Percentiles rank a stretch among this genome's conserved stretches.
Evolutionary conservation across 2,329 filamentous ascomycete species (phyloP).

Genomic region (Epichloe glyceriae): DNA sequence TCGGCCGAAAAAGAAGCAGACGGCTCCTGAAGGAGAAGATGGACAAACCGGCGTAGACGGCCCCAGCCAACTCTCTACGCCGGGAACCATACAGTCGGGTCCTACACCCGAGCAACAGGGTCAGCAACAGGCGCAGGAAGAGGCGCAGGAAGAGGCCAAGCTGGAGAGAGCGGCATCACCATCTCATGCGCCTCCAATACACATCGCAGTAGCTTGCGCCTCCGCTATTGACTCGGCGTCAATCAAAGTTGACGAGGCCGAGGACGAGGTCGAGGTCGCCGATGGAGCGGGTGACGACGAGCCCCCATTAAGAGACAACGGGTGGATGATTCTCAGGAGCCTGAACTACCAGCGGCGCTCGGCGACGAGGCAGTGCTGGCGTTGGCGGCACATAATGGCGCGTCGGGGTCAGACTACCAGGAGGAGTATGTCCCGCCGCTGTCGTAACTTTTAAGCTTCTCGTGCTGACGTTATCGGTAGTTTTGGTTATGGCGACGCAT

Average conservation of each 20-base stretch:
- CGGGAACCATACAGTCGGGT: neutral
- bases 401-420: conserved; percentile 24
- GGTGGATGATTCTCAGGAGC: conserved; percentile 20
- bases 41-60: neutral
- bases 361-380: conserved; percentile 38
- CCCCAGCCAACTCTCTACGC: neutral
- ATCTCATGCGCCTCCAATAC: neutral
- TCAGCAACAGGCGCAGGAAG: neutral
- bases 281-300: conserved; percentile 19
- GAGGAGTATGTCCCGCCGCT: conserved; percentile 25
- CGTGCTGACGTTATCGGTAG: neutral
- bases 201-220: neutral
- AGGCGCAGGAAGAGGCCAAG: no score
- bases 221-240: neutral
- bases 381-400: conserved; percentile 30
- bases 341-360: conserved; percentile 19
- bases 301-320: conserved; percentile 28
- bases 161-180: neutral
- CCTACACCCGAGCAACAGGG: neutral
- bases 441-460: neutral
- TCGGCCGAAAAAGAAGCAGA: conserved; percentile 32
- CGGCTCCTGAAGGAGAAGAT: neutral
- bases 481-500: conserved; percentile 26
- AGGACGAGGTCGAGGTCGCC: conserved; percentile 9
- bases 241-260: conserved; percentile 4